phyloP scores from a whole-genome alignment of 345 rosid genomes.

The Arabidopsis thaliana region TAIR10.1 NC_003074.8:14940501-14941000 shows the following conservation, averaged over 20 bases:
- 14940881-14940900: constrained; percentile 64
- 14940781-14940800: constrained; percentile 87
- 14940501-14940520: constrained; percentile 84
- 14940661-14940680: constrained; percentile 73
- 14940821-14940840: constrained; percentile 69
- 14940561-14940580: background rate
- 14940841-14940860: constrained; percentile 71
- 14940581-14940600: background rate
- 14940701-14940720: background rate
- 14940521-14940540: constrained; percentile 59
- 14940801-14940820: constrained; percentile 78
- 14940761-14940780: constrained; percentile 39
- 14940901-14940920: constrained; percentile 72
- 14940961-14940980: background rate
- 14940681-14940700: constrained; percentile 68
- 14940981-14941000: background rate
- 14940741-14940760: background rate
- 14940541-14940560: background rate
- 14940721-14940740: background rate
- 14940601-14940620: constrained; percentile 56
- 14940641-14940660: constrained; percentile 81
- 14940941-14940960: constrained; percentile 56
- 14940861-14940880: constrained; percentile 72
- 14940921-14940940: constrained; percentile 63
- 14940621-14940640: constrained; percentile 88